phyloP scores from a whole-genome alignment of 352 stramenopile species.

The Phytopythium ostracodes region DNA sequence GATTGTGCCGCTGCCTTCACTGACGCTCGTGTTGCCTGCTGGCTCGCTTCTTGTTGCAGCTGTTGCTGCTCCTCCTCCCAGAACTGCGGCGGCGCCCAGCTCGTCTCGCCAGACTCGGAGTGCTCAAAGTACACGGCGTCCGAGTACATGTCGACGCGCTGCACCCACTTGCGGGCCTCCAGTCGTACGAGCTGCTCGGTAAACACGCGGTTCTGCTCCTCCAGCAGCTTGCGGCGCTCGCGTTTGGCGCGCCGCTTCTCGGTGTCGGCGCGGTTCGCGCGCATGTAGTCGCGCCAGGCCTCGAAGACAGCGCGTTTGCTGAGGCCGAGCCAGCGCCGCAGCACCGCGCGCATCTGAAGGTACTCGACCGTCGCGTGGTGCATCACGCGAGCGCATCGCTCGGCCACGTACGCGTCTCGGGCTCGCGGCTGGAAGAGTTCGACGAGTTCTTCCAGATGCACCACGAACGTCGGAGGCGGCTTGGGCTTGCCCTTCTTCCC shows the following conservation, averaged over 20 bases:
- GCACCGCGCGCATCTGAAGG: slow-evolving; percentile 51
- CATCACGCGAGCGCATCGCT: slow-evolving; percentile 39
- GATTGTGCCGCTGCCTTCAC: background rate
- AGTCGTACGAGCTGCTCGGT: slow-evolving; percentile 42
- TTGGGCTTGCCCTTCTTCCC: slow-evolving; percentile 15
- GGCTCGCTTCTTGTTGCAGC: background rate
- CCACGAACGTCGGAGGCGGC: slow-evolving; percentile 12
- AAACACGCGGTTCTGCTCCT: slow-evolving; percentile 43
- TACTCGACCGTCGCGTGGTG: slow-evolving; percentile 52
- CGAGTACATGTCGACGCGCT: slow-evolving; percentile 59
- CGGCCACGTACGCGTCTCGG: slow-evolving; percentile 41
- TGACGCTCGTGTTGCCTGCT: background rate
- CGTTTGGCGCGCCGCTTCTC: slow-evolving; percentile 23
- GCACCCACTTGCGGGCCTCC: slow-evolving; percentile 46
- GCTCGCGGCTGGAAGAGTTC: slow-evolving; percentile 42
- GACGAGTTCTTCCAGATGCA: slow-evolving; percentile 39
- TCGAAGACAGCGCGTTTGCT: slow-evolving; percentile 52
- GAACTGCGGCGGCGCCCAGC: slow-evolving; percentile 42
- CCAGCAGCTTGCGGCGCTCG: slow-evolving; percentile 36
- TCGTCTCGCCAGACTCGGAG: slow-evolving; percentile 37
- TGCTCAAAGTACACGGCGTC: slow-evolving; percentile 68
- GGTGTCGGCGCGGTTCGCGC: slow-evolving; percentile 27
- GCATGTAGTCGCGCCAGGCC: slow-evolving; percentile 51
- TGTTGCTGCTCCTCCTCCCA: slow-evolving; percentile 47
- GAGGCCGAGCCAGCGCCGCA: slow-evolving; percentile 51